These are phyloP conservation scores for Xylaria flabelliformis DNA, from an alignment of 495 filamentous ascomycete species.

Conservation along the genomic window DNA sequence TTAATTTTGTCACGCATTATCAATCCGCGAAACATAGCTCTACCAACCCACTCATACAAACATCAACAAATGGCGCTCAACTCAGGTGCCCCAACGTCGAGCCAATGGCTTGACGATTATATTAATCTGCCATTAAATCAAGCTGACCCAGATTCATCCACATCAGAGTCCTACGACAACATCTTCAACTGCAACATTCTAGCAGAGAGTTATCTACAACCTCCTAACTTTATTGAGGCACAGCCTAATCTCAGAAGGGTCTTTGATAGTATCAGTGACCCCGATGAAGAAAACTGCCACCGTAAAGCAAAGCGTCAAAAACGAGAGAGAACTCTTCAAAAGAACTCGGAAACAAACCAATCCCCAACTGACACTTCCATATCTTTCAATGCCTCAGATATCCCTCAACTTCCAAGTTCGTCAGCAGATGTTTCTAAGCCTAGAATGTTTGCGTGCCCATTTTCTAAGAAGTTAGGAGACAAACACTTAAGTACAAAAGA, in stretches of 20 bases:
- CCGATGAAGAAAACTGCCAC: neutral
- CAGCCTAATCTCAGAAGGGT: neutral
- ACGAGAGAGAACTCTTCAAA: neutral
- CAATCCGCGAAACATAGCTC: neutral
- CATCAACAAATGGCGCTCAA: neutral
- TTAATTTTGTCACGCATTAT: too few species aligned
- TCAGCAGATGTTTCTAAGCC: neutral
- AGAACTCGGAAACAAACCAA: neutral
- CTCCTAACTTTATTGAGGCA: neutral
- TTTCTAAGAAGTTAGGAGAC: neutral
- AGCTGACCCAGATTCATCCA: too few species aligned
- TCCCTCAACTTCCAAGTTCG: neutral
- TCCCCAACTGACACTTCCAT: neutral
- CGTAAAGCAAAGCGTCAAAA: neutral
- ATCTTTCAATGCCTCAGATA: neutral
- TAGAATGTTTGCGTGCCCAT: slow-evolving; percentile 6
- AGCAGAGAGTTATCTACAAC: neutral
- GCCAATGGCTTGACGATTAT: slow-evolving; percentile 16
- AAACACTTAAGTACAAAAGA: slow-evolving; percentile 1
- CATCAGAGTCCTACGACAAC: neutral
- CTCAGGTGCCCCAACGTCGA: neutral
- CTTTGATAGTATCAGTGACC: neutral
- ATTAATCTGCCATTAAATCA: neutral
- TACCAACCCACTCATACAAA: neutral
- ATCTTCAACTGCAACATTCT: neutral